phyloP scores from a whole-genome alignment of 2,329 filamentous ascomycete species.

The Rutstroemia sp. region DNA sequence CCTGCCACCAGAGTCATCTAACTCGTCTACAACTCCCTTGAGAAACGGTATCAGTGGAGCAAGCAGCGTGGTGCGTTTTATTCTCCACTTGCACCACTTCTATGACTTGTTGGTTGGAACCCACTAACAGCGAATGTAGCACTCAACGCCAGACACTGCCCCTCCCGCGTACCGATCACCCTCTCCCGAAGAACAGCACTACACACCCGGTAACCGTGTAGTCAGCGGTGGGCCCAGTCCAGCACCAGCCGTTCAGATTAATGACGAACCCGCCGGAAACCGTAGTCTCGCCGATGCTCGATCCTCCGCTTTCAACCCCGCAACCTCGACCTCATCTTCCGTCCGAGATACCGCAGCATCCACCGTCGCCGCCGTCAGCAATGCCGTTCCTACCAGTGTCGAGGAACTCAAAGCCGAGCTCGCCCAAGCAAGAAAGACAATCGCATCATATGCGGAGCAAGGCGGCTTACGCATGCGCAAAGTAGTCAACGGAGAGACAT shows the following conservation, averaged over 20 bases:
- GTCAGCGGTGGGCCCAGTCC: slow-evolving; percentile 20
- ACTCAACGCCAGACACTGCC: slow-evolving; percentile 18
- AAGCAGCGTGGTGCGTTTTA: slow-evolving; percentile 18
- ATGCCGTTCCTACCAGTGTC: slow-evolving; percentile 36
- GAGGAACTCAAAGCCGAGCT: slow-evolving; percentile 68
- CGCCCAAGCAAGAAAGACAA: slow-evolving; percentile 65
- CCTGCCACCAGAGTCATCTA: slow-evolving; percentile 52
- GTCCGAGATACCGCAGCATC: slow-evolving; percentile 20
- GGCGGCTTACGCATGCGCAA: slow-evolving; percentile 76
- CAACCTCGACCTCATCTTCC: slow-evolving; percentile 34
- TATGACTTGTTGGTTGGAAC: not conserved
- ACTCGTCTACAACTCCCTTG: slow-evolving; percentile 20
- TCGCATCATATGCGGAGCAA: slow-evolving; percentile 62
- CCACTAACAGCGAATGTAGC: slow-evolving; percentile 9
- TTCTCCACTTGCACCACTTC: not conserved
- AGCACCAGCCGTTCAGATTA: slow-evolving; percentile 33
- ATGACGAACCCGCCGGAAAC: slow-evolving; percentile 35
- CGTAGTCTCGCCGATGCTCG: slow-evolving; percentile 47
- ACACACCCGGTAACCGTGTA: slow-evolving; percentile 28
- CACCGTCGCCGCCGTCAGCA: slow-evolving; percentile 33
- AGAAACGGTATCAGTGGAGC: slow-evolving; percentile 24
- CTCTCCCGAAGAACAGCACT: slow-evolving; percentile 34
- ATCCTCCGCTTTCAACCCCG: slow-evolving; percentile 64
- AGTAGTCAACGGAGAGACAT: slow-evolving; percentile 47
- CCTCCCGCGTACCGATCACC: slow-evolving; percentile 50